phyloP scores from a whole-genome alignment of 257 asterid species.

The Gentiana dahurica region DNA sequence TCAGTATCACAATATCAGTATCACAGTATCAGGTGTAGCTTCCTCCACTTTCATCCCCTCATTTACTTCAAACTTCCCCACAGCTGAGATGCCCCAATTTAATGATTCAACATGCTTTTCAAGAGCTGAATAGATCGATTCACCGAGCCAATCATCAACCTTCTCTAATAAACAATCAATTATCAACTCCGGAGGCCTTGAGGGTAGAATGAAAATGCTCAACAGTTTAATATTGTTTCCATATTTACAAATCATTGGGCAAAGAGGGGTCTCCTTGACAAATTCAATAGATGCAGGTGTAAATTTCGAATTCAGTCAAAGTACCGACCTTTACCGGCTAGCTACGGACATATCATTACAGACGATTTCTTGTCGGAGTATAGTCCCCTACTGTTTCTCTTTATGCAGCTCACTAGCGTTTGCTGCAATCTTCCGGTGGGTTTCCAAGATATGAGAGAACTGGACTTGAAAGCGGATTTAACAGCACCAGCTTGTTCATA shows the following conservation, averaged over 20 bases:
- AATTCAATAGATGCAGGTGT: slow-evolving; percentile 52
- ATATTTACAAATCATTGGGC: slow-evolving; percentile 55
- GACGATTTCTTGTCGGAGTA: slow-evolving; percentile 69
- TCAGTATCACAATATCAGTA: no score
- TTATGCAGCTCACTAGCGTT: slow-evolving; percentile 48
- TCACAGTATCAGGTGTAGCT: no score
- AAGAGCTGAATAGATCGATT: no score
- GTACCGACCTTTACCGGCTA: slow-evolving; percentile 63
- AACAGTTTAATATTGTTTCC: slow-evolving; percentile 61
- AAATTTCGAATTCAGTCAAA: slow-evolving; percentile 45
- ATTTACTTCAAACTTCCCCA: no score
- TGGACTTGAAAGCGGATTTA: slow-evolving; percentile 28
- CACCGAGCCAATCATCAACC: no score
- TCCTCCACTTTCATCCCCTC: no score
- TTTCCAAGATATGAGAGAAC: slow-evolving; percentile 60
- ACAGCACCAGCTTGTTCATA: slow-evolving; percentile 20
- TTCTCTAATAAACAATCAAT: slow-evolving; percentile 20
- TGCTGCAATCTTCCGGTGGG: slow-evolving; percentile 71
- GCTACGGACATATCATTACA: slow-evolving; percentile 51
- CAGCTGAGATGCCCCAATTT: no score
- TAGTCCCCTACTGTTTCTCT: slow-evolving; percentile 63
- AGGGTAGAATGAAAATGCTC: slow-evolving; percentile 94
- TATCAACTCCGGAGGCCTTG: slow-evolving; percentile 82
- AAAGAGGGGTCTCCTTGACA: slow-evolving; percentile 49
- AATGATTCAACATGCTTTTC: no score